Evolutionary conservation across 208 protist species (phyloP), one percentile per base, ranked within the genome.

Genomic region (Leishmania amazonensis): DNA sequence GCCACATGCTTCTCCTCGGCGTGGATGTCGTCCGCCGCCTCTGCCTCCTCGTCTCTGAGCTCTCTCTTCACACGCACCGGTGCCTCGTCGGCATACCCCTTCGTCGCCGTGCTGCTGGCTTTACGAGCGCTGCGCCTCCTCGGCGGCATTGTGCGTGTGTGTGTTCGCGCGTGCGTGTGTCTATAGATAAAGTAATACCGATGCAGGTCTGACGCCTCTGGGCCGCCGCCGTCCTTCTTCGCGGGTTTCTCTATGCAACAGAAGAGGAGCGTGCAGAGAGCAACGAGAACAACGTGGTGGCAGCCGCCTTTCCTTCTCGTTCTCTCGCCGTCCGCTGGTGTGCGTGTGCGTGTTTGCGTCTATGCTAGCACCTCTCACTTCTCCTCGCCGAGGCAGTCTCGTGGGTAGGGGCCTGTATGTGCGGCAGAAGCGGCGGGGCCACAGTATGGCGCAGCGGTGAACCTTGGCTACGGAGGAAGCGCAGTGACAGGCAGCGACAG

Each of bases 11-110:
- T 19, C 6, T 57, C 35, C 35, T 64, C 73, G 47, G 73, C 19
- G 73, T 62, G 35, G 19, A 47, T 6, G 35, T 24, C 53, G 24
- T 35, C 75, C 53, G 19, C 38, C 15, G 51, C 75, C 19, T 64
- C 58, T 21, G 51, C 51, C 51, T 78, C 75, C 51, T 78, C 75
- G 19, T 78, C 75, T 60, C 75, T 58, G 40, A 38, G 35, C 53
- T 78, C 75, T 7, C 53, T 15, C 75, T 78, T 78, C 35, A 78
- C 75, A 35, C 19, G 1, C 40, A 45, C 40, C 24, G 19, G 6
- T 24, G 17, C 19, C 6, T 11, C 31, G 5, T 65, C 51, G 31
- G n/a, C 42, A 7, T 45, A 8, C 35, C 13, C 51, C 51, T 38
- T 19, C 35, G 47, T n/a, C n/a, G 51, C 73, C 17, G 35, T 28